Evolutionary conservation across 2,329 filamentous ascomycete genomes (phyloP), one percentile per base, ranked within the genome.

Genomic region (Phialemonium atrogriseum): DNA sequence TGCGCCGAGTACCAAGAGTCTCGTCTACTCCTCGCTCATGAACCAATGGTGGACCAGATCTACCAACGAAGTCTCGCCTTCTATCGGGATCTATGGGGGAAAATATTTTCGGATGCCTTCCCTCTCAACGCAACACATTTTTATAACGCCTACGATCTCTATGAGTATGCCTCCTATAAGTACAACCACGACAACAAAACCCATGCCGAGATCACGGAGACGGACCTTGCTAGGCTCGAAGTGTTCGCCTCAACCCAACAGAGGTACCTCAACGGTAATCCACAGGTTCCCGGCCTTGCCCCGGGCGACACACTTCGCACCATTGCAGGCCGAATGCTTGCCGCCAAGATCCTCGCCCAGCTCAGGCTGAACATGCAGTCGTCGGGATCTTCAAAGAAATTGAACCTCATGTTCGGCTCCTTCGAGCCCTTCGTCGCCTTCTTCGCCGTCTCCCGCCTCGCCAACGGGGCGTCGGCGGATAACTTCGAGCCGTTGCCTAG

Each of bases 221-320:
- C 54, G 9, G 62, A 68, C 13, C 60, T 82, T 21, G 47, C 51
- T 29, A 61, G 73, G 38, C 66, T 89, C 21, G 63, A 65, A 35
- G 62, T 59, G 5, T 69, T 88, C 14, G 86, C 87, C 30, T 70
- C 78, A 40, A 57, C 58, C 12, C 75, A 87, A 50, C 77, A 91
- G 58, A 80, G 69, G 49, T 48, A 54, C 32, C 52, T 59, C 25
- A 64, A 67, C 40, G 61, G 53, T 16, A 74, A 79, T 47, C 66
- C 80, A 7, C 70, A 74, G 10, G 77, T 73, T 49, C 77, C 78
- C 33, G 59, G 61, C 1, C 31, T 36, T 11, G 37, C 45, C 5
- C 54, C 56, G 4, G 51, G 56, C 10, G 56, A 64, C 34, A 45
- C 44, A 30, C 59, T 72, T 35, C 62, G 65, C 16, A 62, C 66